Percentiles rank a stretch among this genome's conserved stretches.
These are phyloP conservation scores for Ceratobasidium sp. DNA, from an alignment of 1,284 basidiomycete species.

Conservation along the genomic window DNA sequence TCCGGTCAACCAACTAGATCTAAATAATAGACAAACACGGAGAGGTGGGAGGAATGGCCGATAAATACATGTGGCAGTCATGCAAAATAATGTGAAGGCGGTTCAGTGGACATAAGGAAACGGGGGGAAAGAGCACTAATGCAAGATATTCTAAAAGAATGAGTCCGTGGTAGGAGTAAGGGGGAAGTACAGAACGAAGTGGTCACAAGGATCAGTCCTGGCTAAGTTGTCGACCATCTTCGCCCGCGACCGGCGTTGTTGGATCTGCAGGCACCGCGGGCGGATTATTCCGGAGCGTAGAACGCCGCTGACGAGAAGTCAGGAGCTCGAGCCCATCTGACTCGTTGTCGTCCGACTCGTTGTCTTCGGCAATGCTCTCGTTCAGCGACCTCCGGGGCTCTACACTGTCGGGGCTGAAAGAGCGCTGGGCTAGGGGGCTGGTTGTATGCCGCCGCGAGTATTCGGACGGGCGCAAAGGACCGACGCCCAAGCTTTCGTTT, in stretches of 20 bases:
- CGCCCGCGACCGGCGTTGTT: constrained; percentile 33
- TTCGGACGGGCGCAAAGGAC: constrained; percentile 4
- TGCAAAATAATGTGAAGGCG: constrained; percentile 32
- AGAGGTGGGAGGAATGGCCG: constrained; percentile 7
- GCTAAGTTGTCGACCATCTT: constrained; percentile 34
- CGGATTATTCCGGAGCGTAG: constrained; percentile 30
- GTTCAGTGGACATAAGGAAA: constrained; percentile 29
- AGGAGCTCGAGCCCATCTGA: constrained; percentile 62
- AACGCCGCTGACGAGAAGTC: constrained; percentile 59
- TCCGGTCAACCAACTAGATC: constrained; percentile 12
- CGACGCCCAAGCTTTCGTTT: constrained; percentile 34
- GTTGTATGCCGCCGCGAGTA: constrained; percentile 9
- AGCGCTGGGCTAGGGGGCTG: constrained; percentile 22
- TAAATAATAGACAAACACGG: constrained; percentile 33
- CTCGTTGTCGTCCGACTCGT: constrained; percentile 57
- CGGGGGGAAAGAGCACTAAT: constrained; percentile 24
- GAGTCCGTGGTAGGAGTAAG: constrained; percentile 21
- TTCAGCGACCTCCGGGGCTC: constrained; percentile 36
- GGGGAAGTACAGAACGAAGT: background rate
- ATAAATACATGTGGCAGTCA: constrained; percentile 37
- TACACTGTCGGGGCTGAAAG: constrained; percentile 31
- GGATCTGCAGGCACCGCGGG: constrained; percentile 26
- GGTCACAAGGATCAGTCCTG: background rate
- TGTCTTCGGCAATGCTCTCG: constrained; percentile 38
- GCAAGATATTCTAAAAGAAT: constrained; percentile 42